Conservation (phyloP, 306 rosid genomes). For the Lablab purpureus region DNA sequence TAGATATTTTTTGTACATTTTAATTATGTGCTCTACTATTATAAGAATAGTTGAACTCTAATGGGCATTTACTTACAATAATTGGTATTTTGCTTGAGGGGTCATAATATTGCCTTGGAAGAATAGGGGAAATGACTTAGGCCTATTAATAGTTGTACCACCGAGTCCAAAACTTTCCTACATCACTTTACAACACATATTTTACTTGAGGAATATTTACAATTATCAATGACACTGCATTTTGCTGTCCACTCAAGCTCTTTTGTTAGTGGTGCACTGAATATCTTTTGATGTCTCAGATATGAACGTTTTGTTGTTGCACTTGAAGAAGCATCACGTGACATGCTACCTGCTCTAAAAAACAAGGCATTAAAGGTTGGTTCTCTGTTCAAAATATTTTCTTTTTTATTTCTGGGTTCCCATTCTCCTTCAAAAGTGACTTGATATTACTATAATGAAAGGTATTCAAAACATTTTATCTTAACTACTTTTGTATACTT, state of each 20-base stretch:
- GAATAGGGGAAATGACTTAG: neutral
- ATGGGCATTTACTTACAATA: neutral
- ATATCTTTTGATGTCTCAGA: conserved; percentile 56
- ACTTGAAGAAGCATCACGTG: conserved; percentile 97
- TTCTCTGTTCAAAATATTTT: conserved; percentile 29
- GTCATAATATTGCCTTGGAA: neutral
- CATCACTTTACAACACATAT: neutral
- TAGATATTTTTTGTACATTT: neutral
- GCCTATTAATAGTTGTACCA: conserved; percentile 13
- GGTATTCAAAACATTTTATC: neutral
- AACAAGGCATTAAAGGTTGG: conserved; percentile 87
- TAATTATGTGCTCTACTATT: conserved; percentile 4
- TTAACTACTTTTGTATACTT: conserved; percentile 7
- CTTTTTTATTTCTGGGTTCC: neutral
- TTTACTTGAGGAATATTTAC: conserved; percentile 4
- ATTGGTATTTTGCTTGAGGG: neutral
- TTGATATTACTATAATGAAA: neutral
- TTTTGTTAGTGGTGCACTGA: conserved; percentile 33
- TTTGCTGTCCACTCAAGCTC: conserved; percentile 27
- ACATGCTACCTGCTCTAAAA: conserved; percentile 86
- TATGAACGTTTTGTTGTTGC: conserved; percentile 87
- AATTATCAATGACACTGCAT: neutral
- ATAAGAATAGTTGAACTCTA: conserved; percentile 18
- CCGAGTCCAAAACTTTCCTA: conserved; percentile 11
- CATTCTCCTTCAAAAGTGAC: neutral